A percentile compares a stretch with the other conserved stretches of the same genome.
phyloP scores from a whole-genome alignment of 495 filamentous ascomycete genomes.

The Tetracladium setigerum region DNA sequence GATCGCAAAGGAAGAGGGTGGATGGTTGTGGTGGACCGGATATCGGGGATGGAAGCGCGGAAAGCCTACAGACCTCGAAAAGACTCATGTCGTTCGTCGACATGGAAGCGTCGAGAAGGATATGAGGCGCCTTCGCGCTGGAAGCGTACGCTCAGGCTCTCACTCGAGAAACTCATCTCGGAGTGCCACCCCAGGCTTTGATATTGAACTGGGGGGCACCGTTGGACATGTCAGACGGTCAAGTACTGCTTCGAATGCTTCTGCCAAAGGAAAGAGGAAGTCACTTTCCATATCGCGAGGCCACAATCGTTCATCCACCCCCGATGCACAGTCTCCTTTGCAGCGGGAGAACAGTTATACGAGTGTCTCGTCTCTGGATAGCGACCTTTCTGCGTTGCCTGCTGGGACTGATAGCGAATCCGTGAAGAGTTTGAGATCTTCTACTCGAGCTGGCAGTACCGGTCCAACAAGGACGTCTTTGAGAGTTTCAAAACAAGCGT shows the following conservation, averaged over 20 bases:
- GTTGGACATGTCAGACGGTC: constrained; percentile 29
- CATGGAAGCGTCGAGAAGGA: constrained; percentile 16
- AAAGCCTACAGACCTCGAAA: constrained; percentile 24
- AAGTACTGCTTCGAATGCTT: constrained; percentile 39
- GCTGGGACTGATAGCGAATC: constrained; percentile 9
- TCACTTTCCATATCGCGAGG: constrained; percentile 1
- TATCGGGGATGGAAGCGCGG: constrained; percentile 51
- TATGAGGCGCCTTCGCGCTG: constrained; percentile 37
- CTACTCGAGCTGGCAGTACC: constrained; percentile 4
- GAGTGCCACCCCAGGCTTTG: constrained; percentile 14
- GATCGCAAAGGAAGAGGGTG: constrained; percentile 57
- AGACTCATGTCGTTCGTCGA: constrained; percentile 25
- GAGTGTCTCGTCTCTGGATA: constrained; percentile 17
- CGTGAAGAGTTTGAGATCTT: constrained; percentile 4
- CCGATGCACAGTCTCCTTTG: constrained; percentile 42
- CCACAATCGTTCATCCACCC: constrained; percentile 35
- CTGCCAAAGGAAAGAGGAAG: constrained; percentile 33
- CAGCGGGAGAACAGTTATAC: constrained; percentile 37
- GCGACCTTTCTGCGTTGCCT: constrained; percentile 11
- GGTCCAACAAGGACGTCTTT: constrained; percentile 4
- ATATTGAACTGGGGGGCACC: constrained; percentile 10
- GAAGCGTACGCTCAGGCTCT: constrained; percentile 36
- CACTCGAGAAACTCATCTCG: constrained; percentile 40
- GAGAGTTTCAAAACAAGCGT: constrained; percentile 9
- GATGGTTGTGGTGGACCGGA: constrained; percentile 75